Conservation (phyloP, 169 alveolate genomes). For the Plasmodium relictum region DNA sequence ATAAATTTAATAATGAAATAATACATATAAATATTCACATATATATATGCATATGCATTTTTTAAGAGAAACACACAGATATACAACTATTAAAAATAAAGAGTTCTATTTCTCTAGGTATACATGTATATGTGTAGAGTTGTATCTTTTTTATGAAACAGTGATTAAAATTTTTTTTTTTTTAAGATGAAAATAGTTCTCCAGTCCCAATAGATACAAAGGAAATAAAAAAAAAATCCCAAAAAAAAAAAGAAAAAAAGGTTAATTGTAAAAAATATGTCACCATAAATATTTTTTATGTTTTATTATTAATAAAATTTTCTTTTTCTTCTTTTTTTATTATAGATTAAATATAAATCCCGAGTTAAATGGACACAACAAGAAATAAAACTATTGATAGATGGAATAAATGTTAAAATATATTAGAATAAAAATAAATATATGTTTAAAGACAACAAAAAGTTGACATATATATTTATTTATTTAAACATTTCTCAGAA, state of each 20-base stretch:
- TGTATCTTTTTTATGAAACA: background rate
- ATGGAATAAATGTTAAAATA: slow-evolving; percentile 37
- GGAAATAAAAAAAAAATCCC: background rate
- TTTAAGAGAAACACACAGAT: background rate
- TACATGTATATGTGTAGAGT: slow-evolving; percentile 1
- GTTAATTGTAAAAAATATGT: background rate
- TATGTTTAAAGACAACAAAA: background rate
- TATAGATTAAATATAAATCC: slow-evolving; percentile 27
- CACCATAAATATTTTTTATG: background rate
- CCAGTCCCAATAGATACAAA: slow-evolving; percentile 1
- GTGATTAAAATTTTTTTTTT: background rate
- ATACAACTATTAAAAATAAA: slow-evolving; percentile 30
- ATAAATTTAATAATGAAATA: background rate
- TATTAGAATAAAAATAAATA: background rate
- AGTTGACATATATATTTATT: background rate
- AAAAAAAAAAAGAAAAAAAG: slow-evolving; percentile 6
- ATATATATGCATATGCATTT: background rate
- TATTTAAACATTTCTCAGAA: slow-evolving; percentile 2
- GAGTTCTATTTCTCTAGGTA: slow-evolving; percentile 33
- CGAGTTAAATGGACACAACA: slow-evolving; percentile 32
- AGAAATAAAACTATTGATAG: slow-evolving; percentile 23
- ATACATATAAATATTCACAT: background rate
- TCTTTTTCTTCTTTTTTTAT: background rate
- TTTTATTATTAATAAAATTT: background rate
- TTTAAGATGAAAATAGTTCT: slow-evolving; percentile 5